Evolutionary conservation across 1,284 basidiomycete species (phyloP).

Genomic region (Pseudozyma thailandica): DNA sequence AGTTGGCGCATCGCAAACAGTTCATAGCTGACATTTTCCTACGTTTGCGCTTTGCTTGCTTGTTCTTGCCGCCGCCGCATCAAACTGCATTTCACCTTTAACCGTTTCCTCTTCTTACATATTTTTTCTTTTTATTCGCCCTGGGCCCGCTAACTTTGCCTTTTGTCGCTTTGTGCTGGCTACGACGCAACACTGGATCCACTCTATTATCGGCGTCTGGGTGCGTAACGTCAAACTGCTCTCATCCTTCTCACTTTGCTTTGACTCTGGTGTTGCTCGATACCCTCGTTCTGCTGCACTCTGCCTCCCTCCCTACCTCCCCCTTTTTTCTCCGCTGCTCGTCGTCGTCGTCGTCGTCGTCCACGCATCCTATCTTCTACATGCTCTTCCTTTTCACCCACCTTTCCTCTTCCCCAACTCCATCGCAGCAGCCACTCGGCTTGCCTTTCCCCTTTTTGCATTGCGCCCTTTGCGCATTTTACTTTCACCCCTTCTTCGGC

Average conservation of each 20-base stretch:
- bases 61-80: background rate
- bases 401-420: background rate
- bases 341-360: slow-evolving; percentile 7
- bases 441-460: background rate
- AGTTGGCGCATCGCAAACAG: too few relatives aligned
- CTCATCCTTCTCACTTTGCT: slow-evolving; percentile 8
- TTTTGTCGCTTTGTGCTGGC: background rate
- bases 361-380: slow-evolving; percentile 3
- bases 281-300: too few relatives aligned
- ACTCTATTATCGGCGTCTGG: background rate
- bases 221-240: background rate
- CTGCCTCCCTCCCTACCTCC: background rate
- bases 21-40: slow-evolving; percentile 8
- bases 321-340: slow-evolving; percentile 3
- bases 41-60: background rate
- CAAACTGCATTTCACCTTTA: background rate
- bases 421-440: slow-evolving; percentile 4
- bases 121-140: slow-evolving; percentile 4
- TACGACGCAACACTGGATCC: slow-evolving; percentile 3
- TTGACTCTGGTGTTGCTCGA: slow-evolving; percentile 3
- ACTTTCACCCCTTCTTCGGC: background rate
- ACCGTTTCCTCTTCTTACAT: background rate
- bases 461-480: slow-evolving; percentile 1
- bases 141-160: slow-evolving; percentile 1
- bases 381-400: background rate